A percentile compares a stretch with the other conserved stretches of the same genome.
Evolutionary conservation across 805 yeast species (phyloP).

Genomic region (Kodamaea lidongshanica): DNA sequence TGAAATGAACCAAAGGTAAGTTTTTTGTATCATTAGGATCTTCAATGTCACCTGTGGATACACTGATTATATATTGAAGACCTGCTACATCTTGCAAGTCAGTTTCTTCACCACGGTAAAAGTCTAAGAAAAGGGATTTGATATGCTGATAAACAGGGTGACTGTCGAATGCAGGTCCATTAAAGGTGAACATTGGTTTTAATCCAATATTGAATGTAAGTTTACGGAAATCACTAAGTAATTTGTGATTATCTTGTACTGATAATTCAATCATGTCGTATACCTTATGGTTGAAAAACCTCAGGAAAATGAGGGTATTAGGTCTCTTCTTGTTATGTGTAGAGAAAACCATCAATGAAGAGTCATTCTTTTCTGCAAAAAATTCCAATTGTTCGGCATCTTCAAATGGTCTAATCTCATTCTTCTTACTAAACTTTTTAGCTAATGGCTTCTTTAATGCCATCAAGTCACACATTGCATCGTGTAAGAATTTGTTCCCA

Average conservation of each 20-base stretch:
- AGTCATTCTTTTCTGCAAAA: constrained; percentile 90
- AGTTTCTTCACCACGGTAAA: constrained; percentile 79
- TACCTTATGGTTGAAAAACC: constrained; percentile 85
- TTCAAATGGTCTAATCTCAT: constrained; percentile 88
- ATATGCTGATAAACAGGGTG: constrained; percentile 81
- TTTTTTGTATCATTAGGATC: constrained; percentile 63
- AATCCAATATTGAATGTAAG: constrained; percentile 79
- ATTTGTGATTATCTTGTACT: constrained; percentile 57
- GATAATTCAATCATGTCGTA: constrained; percentile 92
- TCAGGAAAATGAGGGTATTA: constrained; percentile 76
- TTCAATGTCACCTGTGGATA: constrained; percentile 70
- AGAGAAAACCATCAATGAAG: constrained; percentile 74
- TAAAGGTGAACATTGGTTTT: constrained; percentile 90
- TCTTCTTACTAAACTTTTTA: constrained; percentile 82
- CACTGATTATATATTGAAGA: constrained; percentile 80
- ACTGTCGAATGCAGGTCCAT: constrained; percentile 85
- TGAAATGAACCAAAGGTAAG: constrained; percentile 77
- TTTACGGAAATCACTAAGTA: constrained; percentile 74
- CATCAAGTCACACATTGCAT: constrained; percentile 81
- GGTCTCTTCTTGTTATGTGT: constrained; percentile 88
- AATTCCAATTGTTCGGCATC: constrained; percentile 81
- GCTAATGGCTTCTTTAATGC: constrained; percentile 87
- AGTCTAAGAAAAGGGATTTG: constrained; percentile 84
- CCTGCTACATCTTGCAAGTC: constrained; percentile 91
- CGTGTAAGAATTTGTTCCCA: constrained; percentile 73